Conservation (phyloP, 2,329 filamentous ascomycete genomes). For the Scedosporium aurantiacum region DNA sequence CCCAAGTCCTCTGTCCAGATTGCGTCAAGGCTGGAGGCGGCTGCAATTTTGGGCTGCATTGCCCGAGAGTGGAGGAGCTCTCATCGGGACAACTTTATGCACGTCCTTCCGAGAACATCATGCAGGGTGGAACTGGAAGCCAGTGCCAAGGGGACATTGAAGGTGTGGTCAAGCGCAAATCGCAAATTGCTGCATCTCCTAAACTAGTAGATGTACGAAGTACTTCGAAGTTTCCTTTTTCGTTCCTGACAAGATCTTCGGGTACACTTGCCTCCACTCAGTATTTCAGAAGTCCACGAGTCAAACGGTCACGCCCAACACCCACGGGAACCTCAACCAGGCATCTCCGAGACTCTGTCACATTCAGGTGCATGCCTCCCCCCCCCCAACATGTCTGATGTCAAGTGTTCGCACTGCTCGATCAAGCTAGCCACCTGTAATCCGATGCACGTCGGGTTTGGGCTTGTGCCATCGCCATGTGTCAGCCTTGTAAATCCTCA, state of each 20-base stretch:
- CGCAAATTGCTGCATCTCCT: neutral
- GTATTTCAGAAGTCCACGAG: neutral
- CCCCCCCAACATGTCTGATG: neutral
- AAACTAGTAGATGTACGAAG: too few species aligned
- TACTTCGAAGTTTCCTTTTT: too few species aligned
- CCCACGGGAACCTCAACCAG: neutral
- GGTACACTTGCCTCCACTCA: neutral
- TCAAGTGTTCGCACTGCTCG: neutral
- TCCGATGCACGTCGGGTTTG: constrained; percentile 1
- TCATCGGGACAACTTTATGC: neutral
- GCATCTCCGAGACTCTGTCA: neutral
- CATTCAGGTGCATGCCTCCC: neutral
- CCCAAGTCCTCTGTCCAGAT: neutral
- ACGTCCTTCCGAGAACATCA: neutral
- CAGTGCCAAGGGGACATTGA: too few species aligned
- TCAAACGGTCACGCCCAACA: neutral
- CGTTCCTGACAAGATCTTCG: neutral
- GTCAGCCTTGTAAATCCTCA: constrained; percentile 2
- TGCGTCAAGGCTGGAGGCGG: neutral
- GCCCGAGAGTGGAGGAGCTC: neutral
- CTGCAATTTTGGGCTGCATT: too few species aligned
- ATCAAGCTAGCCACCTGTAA: neutral
- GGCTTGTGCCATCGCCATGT: constrained; percentile 5
- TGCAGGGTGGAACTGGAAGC: neutral
- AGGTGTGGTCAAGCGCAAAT: neutral